Evolutionary conservation across 2,329 filamentous ascomycete species (phyloP).

Genomic region (Cadophora sp.): DNA sequence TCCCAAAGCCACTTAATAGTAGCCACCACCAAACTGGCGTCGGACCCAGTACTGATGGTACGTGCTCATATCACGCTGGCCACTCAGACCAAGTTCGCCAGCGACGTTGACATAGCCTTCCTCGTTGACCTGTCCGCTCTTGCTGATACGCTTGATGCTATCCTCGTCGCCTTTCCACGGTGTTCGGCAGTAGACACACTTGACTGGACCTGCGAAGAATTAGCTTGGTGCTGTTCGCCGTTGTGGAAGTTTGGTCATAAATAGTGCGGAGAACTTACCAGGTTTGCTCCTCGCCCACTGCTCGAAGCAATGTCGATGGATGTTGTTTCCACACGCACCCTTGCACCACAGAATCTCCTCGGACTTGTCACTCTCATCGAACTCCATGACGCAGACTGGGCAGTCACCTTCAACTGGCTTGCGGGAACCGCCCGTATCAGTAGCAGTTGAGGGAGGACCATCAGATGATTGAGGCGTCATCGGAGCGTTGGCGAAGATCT

Average conservation of each 20-base stretch:
- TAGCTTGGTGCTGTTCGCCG: constrained; percentile 28
- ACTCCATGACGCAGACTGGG: constrained; percentile 66
- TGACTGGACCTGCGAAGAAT: constrained; percentile 46
- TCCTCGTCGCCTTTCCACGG: constrained; percentile 57
- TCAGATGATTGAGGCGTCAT: constrained; percentile 51
- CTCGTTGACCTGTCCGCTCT: constrained; percentile 47
- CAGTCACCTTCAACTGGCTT: constrained; percentile 68
- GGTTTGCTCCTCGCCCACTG: constrained; percentile 59
- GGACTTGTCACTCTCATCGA: constrained; percentile 47
- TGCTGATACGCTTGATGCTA: constrained; percentile 52
- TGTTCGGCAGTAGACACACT: constrained; percentile 67
- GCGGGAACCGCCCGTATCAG: constrained; percentile 54
- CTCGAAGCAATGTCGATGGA: constrained; percentile 60
- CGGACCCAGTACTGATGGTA: constrained; percentile 39
- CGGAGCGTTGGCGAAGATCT: constrained; percentile 60
- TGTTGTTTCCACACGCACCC: constrained; percentile 65
- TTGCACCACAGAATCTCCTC: constrained; percentile 63
- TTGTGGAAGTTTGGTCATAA: too few species aligned
- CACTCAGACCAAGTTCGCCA: constrained; percentile 63
- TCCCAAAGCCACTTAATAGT: constrained; percentile 12
- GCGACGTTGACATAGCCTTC: constrained; percentile 70
- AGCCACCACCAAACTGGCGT: constrained; percentile 21
- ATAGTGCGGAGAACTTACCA: constrained; percentile 27
- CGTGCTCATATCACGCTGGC: constrained; percentile 52
- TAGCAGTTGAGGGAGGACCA: constrained; percentile 41